phyloP scores from a whole-genome alignment of 1,139 yeast species.

The Yamadazyma sp. region DNA sequence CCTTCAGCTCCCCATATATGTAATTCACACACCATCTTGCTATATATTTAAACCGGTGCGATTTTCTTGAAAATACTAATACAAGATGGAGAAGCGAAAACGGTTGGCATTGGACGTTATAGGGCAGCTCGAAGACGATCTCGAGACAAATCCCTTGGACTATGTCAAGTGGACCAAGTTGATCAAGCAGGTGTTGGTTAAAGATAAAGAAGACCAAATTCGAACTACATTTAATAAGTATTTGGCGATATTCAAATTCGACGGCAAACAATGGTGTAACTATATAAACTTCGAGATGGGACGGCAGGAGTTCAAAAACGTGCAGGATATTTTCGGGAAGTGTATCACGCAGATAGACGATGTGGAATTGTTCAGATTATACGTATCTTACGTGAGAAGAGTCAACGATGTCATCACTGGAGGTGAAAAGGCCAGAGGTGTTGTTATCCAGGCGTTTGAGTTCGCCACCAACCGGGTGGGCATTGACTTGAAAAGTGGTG shows the following conservation, averaged over 20 bases:
- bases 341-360: slow-evolving; percentile 60
- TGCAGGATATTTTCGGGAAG: slow-evolving; percentile 61
- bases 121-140: slow-evolving; percentile 59
- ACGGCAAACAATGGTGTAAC: slow-evolving; percentile 68
- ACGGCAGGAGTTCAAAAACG: slow-evolving; percentile 67
- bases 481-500: slow-evolving; percentile 69
- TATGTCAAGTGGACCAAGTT: slow-evolving; percentile 57
- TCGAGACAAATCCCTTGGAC: slow-evolving; percentile 58
- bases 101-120: slow-evolving; percentile 46
- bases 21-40: slow-evolving; percentile 32
- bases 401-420: slow-evolving; percentile 79
- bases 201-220: slow-evolving; percentile 65
- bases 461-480: slow-evolving; percentile 80
- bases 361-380: slow-evolving; percentile 69
- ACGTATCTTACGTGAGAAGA: slow-evolving; percentile 76
- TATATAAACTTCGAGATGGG: slow-evolving; percentile 70
- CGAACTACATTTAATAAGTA: slow-evolving; percentile 61
- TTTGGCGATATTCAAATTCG: slow-evolving; percentile 62
- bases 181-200: slow-evolving; percentile 51
- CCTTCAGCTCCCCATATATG: slow-evolving; percentile 58
- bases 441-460: slow-evolving; percentile 80
- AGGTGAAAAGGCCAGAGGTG: slow-evolving; percentile 78
- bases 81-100: slow-evolving; percentile 22
- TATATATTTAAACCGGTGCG: not conserved
- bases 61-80: not conserved